A percentile compares a stretch with the other conserved stretches of the same genome.
Evolutionary conservation across 768 basidiomycete species (phyloP).

Genomic region (Suillus clintonianus): DNA sequence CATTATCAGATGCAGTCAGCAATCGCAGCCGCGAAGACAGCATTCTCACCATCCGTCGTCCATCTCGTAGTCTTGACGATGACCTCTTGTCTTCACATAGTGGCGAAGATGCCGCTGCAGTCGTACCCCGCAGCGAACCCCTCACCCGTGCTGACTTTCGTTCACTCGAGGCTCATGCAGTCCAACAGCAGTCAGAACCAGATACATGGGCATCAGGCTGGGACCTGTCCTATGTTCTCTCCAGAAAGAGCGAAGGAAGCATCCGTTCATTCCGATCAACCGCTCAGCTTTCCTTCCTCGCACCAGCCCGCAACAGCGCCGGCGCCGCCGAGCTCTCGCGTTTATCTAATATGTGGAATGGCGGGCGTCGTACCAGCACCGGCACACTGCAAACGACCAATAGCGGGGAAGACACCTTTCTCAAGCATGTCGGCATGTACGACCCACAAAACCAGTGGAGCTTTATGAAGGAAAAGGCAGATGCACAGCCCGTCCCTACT

Average conservation of each 20-base stretch:
- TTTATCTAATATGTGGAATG: conserved; percentile 1
- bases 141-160: conserved; percentile 50
- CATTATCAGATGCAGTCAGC: conserved; percentile 22
- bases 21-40: conserved; percentile 58
- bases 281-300: conserved; percentile 28
- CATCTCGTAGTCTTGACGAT: conserved; percentile 63
- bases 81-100: conserved; percentile 28
- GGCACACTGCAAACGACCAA: conserved; percentile 28
- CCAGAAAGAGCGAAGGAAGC: conserved; percentile 32
- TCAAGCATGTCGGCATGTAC: conserved; percentile 42
- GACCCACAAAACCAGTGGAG: conserved; percentile 53
- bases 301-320: conserved; percentile 15
- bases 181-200: conserved; percentile 18
- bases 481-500: conserved; percentile 22
- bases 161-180: conserved; percentile 46
- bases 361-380: conserved; percentile 32
- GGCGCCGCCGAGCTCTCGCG: conserved; percentile 7
- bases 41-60: conserved; percentile 57
- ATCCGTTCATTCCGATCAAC: conserved; percentile 34
- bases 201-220: conserved; percentile 33
- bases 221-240: conserved; percentile 46
- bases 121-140: conserved; percentile 51
- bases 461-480: conserved; percentile 55
- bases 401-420: conserved; percentile 42
- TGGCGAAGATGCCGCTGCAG: conserved; percentile 21